phyloP scores from a whole-genome alignment of 805 yeast genomes.

The Candida michaelii region DNA sequence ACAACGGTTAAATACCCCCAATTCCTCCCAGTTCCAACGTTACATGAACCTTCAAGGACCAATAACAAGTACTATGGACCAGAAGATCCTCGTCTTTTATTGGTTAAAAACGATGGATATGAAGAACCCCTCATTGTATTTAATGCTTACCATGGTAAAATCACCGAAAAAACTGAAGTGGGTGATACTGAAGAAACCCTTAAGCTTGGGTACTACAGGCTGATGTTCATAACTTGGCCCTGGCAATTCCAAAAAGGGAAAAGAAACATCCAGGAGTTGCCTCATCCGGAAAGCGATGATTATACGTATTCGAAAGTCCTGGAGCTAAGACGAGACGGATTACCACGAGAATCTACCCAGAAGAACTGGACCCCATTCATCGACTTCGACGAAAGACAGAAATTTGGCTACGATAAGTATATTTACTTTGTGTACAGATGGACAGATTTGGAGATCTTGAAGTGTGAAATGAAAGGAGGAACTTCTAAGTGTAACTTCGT shows the following conservation, averaged over 20 bases:
- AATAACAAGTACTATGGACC: conserved; percentile 39
- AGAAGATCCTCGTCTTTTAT: conserved; percentile 49
- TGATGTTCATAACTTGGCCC: conserved; percentile 33
- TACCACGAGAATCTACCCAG: conserved; percentile 14
- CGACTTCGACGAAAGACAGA: conserved; percentile 21
- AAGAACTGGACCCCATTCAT: conserved; percentile 46
- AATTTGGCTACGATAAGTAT: conserved; percentile 21
- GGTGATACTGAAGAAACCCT: not conserved
- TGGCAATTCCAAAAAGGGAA: conserved; percentile 35
- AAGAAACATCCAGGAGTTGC: conserved; percentile 23
- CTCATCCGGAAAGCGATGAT: conserved; percentile 15
- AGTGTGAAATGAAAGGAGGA: conserved; percentile 17
- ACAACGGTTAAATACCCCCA: conserved; percentile 22
- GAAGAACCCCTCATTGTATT: conserved; percentile 49
- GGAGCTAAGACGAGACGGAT: conserved; percentile 20
- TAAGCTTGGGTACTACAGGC: conserved; percentile 17
- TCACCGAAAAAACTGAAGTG: not conserved
- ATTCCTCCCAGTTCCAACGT: conserved; percentile 31
- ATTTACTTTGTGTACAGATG: conserved; percentile 36
- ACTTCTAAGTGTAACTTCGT: conserved; percentile 17
- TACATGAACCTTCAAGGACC: conserved; percentile 21
- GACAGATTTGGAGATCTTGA: conserved; percentile 17
- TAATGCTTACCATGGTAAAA: conserved; percentile 30
- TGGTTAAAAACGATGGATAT: conserved; percentile 31
- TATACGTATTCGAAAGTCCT: conserved; percentile 19